Conservation (phyloP, 805 yeast species). For the Sugiyamaella boreocaroliniensis region DNA sequence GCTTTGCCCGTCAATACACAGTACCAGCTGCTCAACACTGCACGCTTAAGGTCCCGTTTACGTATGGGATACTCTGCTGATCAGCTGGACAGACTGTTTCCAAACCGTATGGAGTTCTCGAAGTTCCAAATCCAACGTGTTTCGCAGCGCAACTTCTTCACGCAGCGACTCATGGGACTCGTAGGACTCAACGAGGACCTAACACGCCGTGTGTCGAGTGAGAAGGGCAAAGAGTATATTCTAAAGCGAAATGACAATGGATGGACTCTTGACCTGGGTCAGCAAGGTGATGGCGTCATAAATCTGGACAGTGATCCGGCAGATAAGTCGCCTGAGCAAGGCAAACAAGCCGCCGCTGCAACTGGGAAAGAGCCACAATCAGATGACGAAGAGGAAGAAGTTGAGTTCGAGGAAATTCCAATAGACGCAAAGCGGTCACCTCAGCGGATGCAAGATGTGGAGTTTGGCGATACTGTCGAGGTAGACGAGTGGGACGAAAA, state of each 20-base stretch:
- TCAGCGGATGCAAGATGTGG: not conserved
- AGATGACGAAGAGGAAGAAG: conserved; percentile 41
- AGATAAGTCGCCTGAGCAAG: conserved; percentile 12
- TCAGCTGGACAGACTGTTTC: conserved; percentile 76
- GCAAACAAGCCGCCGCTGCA: not conserved
- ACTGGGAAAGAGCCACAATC: not conserved
- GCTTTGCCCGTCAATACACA: conserved; percentile 78
- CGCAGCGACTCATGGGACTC: conserved; percentile 78
- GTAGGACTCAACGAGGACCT: conserved; percentile 61
- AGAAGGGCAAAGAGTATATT: conserved; percentile 66
- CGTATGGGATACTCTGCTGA: conserved; percentile 93
- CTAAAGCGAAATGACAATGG: conserved; percentile 74
- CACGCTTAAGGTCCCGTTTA: conserved; percentile 76
- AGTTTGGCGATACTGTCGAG: not conserved
- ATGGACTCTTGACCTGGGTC: conserved; percentile 64
- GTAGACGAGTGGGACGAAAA: not conserved
- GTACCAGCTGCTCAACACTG: conserved; percentile 77
- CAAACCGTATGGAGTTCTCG: conserved; percentile 83
- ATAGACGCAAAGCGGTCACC: conserved; percentile 20
- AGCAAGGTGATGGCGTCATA: conserved; percentile 26
- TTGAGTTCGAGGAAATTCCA: conserved; percentile 70
- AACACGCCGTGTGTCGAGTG: conserved; percentile 60
- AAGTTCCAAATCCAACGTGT: conserved; percentile 91
- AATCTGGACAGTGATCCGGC: conserved; percentile 12
- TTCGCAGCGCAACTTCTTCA: conserved; percentile 79